Percentiles rank a stretch among this genome's conserved stretches.
phyloP scores from a whole-genome alignment of 2,329 filamentous ascomycete species.

The Graphiopsis chlorocephala region DNA sequence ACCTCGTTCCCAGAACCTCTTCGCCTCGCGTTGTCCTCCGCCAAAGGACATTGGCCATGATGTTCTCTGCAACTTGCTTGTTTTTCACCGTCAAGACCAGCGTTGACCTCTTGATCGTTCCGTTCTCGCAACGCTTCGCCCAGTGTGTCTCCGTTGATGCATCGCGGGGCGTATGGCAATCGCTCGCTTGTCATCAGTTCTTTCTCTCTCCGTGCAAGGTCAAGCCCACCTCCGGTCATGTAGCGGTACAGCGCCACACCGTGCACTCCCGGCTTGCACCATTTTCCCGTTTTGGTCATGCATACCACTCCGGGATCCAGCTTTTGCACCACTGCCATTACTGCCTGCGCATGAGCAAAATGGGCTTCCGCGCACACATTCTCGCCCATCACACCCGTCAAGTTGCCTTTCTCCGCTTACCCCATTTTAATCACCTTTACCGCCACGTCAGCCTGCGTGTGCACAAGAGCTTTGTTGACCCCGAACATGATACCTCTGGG shows the following conservation, averaged over 20 bases:
- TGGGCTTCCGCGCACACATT: background rate
- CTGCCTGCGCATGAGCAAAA: background rate
- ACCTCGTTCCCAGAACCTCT: background rate
- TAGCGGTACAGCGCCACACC: too few relatives aligned
- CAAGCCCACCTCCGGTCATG: too few relatives aligned
- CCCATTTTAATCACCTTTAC: background rate
- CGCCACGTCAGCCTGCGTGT: too few relatives aligned
- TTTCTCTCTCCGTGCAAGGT: background rate
- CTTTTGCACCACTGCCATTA: background rate
- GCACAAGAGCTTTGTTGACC: too few relatives aligned
- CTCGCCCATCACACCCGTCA: background rate
- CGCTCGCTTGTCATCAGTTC: background rate
- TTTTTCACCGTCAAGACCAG: conserved; percentile 5
- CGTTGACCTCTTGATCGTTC: background rate
- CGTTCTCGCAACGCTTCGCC: background rate
- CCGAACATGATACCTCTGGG: too few relatives aligned
- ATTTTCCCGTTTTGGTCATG: background rate
- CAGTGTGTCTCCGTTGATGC: background rate
- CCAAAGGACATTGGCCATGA: background rate
- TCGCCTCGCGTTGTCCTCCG: background rate
- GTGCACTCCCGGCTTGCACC: background rate
- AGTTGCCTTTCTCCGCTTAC: background rate
- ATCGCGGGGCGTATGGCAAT: background rate
- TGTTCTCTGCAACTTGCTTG: background rate
- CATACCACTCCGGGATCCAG: background rate